Evolutionary conservation across 1,284 basidiomycete species (phyloP), one percentile per base, ranked within the genome.

Genomic region (Ustilago loliicola): DNA sequence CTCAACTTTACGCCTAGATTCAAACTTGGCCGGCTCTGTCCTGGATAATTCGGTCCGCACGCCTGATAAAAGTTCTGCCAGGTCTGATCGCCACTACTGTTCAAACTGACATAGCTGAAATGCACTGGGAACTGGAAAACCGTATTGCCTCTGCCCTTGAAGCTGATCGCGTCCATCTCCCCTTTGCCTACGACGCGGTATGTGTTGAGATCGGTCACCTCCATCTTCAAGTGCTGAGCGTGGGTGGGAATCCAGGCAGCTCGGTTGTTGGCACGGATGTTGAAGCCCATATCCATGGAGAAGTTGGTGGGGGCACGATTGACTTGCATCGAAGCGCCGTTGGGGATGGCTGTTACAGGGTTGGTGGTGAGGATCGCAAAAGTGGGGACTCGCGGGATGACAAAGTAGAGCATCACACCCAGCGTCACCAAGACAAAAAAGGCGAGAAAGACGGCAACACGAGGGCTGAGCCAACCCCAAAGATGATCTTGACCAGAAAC

Each of bases 371-470:
- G 65, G 38, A 82, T 76, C 19, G 75, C 77, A 55, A 81, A 76
- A 1, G 73, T 72, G 1, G 83, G 83, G 10, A 83, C 81, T 5
- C 83, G 79, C 0, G 83, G 83, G 21, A 84, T 83, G 27, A 83
- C 79, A 66, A 84, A 84, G 73, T 68, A 84, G 2, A 84, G 72
- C 55, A 72, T 27, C 32, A 81, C 47, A 13, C 70, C 83, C 7
- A 84, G 61, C 5, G 62, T 48, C 13, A 64, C 55, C 0, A 77
- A 36, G 40, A 71, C 27, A 52, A 77, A 66, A 19, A 84, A 84
- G 13, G 60, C 73, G 21, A 80, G 27, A 51, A 84, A 82, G 15
- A 84, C 77, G 32, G 80, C 78, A 1, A 77, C 45, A 4, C 81
- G 51, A 3, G 81, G 82, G 19, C 40, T 55, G 3, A 84, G 32